These are phyloP conservation scores for Filosporella fistucella DNA, from an alignment of 495 filamentous ascomycete species.

Conservation along the genomic window DNA sequence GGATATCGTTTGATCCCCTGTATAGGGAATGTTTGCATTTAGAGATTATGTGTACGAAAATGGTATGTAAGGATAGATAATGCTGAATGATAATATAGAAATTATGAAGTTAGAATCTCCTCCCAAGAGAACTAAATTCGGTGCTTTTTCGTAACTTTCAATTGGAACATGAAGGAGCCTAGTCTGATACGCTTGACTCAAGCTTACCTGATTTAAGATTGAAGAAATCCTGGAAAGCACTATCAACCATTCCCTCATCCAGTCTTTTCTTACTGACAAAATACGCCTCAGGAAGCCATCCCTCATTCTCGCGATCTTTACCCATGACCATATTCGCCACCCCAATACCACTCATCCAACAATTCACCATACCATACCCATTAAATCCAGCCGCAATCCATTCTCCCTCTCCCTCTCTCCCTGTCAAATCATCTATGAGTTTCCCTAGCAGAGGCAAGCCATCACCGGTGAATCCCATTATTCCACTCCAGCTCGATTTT, in stretches of 20 bases:
- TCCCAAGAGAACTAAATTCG: too few species aligned
- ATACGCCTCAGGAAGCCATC: conserved; percentile 38
- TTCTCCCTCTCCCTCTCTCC: conserved; percentile 26
- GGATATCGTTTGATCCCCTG: too few species aligned
- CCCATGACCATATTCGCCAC: conserved; percentile 29
- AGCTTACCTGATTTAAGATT: too few species aligned
- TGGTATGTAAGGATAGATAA: too few species aligned
- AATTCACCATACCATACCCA: conserved; percentile 44
- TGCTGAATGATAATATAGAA: too few species aligned
- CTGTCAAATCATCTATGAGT: conserved; percentile 28
- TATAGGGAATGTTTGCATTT: too few species aligned
- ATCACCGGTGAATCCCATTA: conserved; percentile 42
- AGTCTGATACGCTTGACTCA: too few species aligned
- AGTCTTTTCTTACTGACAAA: conserved; percentile 37
- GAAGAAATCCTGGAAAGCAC: too few species aligned
- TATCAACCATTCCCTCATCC: not conserved
- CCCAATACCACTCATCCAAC: conserved; percentile 40
- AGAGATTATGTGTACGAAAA: too few species aligned
- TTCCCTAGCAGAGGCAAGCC: conserved; percentile 41
- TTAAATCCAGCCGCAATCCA: conserved; percentile 43
- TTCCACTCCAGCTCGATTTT: conserved; percentile 35
- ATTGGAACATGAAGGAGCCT: too few species aligned
- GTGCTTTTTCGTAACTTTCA: too few species aligned
- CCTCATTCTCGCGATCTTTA: conserved; percentile 23
- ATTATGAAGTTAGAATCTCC: too few species aligned